Evolutionary conservation across 2,329 filamentous ascomycete species (phyloP), one percentile per base, ranked within the genome.

Genomic region (Claviceps monticola): DNA sequence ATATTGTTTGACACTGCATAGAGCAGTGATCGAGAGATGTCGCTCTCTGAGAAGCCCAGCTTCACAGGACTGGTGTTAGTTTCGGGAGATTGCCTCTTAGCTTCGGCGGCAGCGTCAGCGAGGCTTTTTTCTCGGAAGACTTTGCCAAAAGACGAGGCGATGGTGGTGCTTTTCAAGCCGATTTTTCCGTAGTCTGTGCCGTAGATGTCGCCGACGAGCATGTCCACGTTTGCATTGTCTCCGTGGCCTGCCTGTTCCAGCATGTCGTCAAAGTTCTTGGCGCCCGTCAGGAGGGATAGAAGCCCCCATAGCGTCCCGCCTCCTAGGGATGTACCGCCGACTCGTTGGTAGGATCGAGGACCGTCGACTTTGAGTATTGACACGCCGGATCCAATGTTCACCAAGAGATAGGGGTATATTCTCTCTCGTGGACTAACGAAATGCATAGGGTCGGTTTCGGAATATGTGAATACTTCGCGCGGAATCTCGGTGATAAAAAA

Each of bases 401-500:
- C 93, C 34, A 98, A 82, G 44, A 98, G 82, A 65, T 98, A 98
- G 2, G 93, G 93, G 66, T 98, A 97, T 54, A 95, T 88, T 59
- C 73, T 71, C 58, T 91, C 82, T n/a, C 82, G 74, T 1, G 88
- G 82, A 55, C 84, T 80, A 58, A 84, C 82, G 64, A 95, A 97
- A 62, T 88, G 80, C 86, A 96, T 95, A 4, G 90, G 89, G 60
- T 93, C 84, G 37, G 80, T 79, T 66, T 95, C 91, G 64, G 86
- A 90, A 69, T 97, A 97, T 19, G 89, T 96, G 64, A 98, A 98
- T 51, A 98, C 91, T 69, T 98, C 93, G 59, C 86, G 82, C 19
- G 93, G 93, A 54, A 98, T 97, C 66, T 97, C 90, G 57, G 88
- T 95, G 64, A 97, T 97, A 74, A 98, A 97, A 72, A 97, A 98